Evolutionary conservation across 2,329 filamentous ascomycete genomes (phyloP).

Genomic region (Talaromyces albobiverticillius): DNA sequence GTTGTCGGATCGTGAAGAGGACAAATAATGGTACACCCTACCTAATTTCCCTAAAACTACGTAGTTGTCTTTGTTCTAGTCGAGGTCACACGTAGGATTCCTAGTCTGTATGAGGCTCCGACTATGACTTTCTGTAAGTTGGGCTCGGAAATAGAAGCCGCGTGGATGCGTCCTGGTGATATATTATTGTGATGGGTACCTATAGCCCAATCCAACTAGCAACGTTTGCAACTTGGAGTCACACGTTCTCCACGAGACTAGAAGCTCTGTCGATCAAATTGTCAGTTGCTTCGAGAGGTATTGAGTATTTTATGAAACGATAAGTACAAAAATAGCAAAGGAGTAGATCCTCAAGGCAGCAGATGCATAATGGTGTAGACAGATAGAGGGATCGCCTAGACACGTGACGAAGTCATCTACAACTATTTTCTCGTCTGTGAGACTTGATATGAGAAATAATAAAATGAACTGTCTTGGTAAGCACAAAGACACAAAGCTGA

Average conservation of each 20-base stretch:
- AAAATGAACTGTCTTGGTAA: background rate
- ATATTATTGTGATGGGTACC: background rate
- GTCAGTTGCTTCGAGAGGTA: background rate
- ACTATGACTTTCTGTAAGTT: constrained; percentile 6
- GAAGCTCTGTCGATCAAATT: constrained; percentile 10
- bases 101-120: background rate
- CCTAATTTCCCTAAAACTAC: background rate
- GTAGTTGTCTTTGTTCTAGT: background rate
- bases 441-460: background rate
- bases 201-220: too few relatives aligned
- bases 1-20: background rate
- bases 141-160: constrained; percentile 1
- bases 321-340: background rate
- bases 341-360: background rate
- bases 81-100: constrained; percentile 7
- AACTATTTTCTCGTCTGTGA: background rate
- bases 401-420: background rate
- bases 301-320: too few relatives aligned
- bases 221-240: background rate
- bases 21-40: background rate
- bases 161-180: background rate
- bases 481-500: too few relatives aligned
- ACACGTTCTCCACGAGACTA: constrained; percentile 1
- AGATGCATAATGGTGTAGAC: background rate
- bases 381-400: background rate